phyloP scores from a whole-genome alignment of 306 rosid species.

The Prunus dulcis region DNA sequence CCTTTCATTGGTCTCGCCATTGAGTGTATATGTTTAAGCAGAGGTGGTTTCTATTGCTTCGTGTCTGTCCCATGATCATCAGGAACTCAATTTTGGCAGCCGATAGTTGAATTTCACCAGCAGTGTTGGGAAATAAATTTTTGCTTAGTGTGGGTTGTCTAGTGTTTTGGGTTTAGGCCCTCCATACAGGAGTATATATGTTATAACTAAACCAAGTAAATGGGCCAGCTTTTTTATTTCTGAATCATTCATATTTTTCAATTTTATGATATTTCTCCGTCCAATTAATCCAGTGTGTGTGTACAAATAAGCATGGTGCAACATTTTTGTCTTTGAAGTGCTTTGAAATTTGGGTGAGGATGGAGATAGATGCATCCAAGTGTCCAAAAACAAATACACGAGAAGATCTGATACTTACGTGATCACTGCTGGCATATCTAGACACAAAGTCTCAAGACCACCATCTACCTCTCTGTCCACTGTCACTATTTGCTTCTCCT shows the following conservation, averaged over 20 bases:
- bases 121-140: neutral
- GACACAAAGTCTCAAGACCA: constrained; percentile 74
- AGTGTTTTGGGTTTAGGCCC: neutral
- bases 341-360: neutral
- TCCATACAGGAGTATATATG: neutral
- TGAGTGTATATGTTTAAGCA: neutral
- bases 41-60: neutral
- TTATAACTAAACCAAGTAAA: neutral
- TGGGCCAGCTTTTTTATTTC: neutral
- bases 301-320: neutral
- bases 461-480: constrained; percentile 94
- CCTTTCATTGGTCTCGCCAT: neutral
- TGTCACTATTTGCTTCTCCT: constrained; percentile 67
- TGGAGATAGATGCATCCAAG: constrained; percentile 4
- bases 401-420: constrained; percentile 54
- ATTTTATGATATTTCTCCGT: neutral
- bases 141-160: neutral
- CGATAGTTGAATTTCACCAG: neutral
- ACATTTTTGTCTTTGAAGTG: neutral
- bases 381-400: neutral
- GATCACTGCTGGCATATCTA: constrained; percentile 90
- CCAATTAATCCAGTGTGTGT: neutral
- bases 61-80: neutral
- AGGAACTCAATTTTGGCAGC: neutral
- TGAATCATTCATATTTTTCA: neutral